These are phyloP conservation scores for Clitopilus passeckerianus DNA, from an alignment of 768 basidiomycete genomes.

Conservation along the genomic window DNA sequence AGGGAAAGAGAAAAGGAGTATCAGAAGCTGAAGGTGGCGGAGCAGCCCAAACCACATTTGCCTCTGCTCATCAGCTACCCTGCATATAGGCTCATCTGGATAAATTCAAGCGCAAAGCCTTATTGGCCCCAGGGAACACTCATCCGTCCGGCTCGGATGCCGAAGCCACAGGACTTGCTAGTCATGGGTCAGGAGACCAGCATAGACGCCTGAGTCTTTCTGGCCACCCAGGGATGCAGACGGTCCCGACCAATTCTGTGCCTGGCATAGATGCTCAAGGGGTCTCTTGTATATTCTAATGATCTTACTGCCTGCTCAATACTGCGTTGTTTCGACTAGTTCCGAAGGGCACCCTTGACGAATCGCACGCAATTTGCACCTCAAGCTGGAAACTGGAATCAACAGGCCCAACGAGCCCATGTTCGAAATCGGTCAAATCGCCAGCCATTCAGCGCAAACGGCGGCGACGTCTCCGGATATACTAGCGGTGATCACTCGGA, in stretches of 20 bases:
- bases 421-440: conserved; percentile 37
- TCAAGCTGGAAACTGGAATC: conserved; percentile 20
- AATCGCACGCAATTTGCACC: conserved; percentile 36
- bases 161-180: conserved; percentile 10
- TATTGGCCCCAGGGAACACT: conserved; percentile 41
- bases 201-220: neutral
- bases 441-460: conserved; percentile 35
- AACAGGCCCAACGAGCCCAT: conserved; percentile 25
- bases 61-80: neutral
- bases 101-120: conserved; percentile 76
- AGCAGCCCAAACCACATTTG: neutral
- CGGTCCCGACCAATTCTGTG: conserved; percentile 38
- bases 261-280: conserved; percentile 62
- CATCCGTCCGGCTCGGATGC: conserved; percentile 16
- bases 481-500: conserved; percentile 52
- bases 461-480: conserved; percentile 23
- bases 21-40: conserved; percentile 70
- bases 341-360: conserved; percentile 65
- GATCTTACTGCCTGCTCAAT: neutral
- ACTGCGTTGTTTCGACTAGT: conserved; percentile 28
- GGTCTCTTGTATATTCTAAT: conserved; percentile 26
- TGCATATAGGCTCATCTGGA: conserved; percentile 62
- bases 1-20: conserved; percentile 84
- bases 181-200: neutral
- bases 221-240: neutral